These are phyloP conservation scores for Cyclaneusma minus DNA, from an alignment of 2,329 filamentous ascomycete species.

Conservation along the genomic window DNA sequence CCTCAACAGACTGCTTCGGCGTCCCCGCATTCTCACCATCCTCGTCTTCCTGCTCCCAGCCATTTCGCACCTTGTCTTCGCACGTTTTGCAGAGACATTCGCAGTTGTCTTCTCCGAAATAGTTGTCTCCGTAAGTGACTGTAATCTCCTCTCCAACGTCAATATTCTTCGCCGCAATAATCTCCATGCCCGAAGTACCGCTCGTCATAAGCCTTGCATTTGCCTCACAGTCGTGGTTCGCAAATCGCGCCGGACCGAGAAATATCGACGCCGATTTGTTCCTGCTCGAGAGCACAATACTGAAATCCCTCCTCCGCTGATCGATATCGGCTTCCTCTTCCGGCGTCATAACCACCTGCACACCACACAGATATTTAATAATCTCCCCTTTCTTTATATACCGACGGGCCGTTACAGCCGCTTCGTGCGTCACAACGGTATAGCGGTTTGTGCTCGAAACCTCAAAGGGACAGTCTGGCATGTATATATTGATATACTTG, in stretches of 20 bases:
- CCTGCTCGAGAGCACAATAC: constrained; percentile 84
- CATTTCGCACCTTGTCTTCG: constrained; percentile 60
- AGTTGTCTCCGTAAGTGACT: constrained; percentile 87
- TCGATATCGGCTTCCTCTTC: constrained; percentile 80
- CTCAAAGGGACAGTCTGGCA: constrained; percentile 88
- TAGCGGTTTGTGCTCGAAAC: constrained; percentile 90
- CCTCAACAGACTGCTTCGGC: constrained; percentile 16
- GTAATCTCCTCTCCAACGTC: constrained; percentile 87
- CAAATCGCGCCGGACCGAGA: constrained; percentile 86
- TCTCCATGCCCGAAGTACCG: constrained; percentile 76
- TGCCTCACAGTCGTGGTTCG: constrained; percentile 91
- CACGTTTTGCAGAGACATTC: constrained; percentile 88
- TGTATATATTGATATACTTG: constrained; percentile 84
- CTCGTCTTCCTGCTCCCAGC: constrained; percentile 52
- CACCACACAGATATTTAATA: constrained; percentile 81
- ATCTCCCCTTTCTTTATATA: constrained; percentile 68
- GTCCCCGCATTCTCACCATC: constrained; percentile 10
- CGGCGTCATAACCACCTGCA: constrained; percentile 81
- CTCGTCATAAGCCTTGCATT: constrained; percentile 79
- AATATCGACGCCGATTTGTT: constrained; percentile 86
- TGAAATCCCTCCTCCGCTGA: constrained; percentile 79
- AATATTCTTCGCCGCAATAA: constrained; percentile 72
- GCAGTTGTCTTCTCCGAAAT: constrained; percentile 89
- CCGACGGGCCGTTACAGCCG: constrained; percentile 67
- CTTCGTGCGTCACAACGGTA: constrained; percentile 80